A percentile compares a stretch with the other conserved stretches of the same genome.
phyloP scores from a whole-genome alignment of 345 rosid genomes.

The Pugionium cornutum region DNA sequence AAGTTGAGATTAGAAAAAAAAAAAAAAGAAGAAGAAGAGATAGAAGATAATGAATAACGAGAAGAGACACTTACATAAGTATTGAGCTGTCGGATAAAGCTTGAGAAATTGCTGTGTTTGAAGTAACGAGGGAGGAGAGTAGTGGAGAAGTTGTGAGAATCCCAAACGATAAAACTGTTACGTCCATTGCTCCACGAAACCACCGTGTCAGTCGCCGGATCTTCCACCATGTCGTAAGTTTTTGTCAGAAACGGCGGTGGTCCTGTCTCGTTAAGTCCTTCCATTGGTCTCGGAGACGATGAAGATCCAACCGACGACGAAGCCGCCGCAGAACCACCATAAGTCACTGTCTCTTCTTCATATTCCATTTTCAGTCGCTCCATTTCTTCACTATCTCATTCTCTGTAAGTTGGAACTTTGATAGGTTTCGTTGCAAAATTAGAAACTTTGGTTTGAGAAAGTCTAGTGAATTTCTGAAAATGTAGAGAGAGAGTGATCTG shows the following conservation, averaged over 20 bases:
- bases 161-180: constrained; percentile 72
- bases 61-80: constrained; percentile 57
- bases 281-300: constrained; percentile 63
- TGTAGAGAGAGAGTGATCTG: neutral
- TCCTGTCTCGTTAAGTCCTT: constrained; percentile 69
- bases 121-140: constrained; percentile 64
- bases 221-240: constrained; percentile 74
- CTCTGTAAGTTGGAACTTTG: neutral
- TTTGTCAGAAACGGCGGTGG: constrained; percentile 77
- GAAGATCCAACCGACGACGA: constrained; percentile 48
- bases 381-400: constrained; percentile 25
- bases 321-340: constrained; percentile 29
- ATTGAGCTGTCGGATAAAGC: constrained; percentile 78
- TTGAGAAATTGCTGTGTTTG: constrained; percentile 74
- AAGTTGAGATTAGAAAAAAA: constrained; percentile 7
- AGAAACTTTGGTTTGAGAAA: neutral
- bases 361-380: constrained; percentile 34
- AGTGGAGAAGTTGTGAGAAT: constrained; percentile 52
- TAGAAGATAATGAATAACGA: neutral
- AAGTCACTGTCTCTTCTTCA: constrained; percentile 52
- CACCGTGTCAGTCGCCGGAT: constrained; percentile 56
- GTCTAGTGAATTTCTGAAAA: constrained; percentile 5
- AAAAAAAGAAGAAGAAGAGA: neutral
- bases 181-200: constrained; percentile 68
- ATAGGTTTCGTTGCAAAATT: neutral